Conservation (phyloP, 1,284 basidiomycete species). For the Apiotrichum domesticum region DNA sequence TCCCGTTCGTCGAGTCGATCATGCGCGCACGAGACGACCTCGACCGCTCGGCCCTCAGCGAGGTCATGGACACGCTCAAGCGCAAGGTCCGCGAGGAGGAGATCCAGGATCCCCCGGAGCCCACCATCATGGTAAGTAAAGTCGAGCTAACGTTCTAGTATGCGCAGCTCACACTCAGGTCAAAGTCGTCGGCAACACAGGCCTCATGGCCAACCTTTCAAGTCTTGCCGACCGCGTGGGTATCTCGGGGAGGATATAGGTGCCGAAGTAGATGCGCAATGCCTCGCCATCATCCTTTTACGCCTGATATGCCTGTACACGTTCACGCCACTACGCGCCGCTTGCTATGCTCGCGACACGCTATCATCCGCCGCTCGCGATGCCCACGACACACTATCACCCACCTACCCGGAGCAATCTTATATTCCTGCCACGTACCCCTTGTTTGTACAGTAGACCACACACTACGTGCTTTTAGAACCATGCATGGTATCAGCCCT, state of each 20-base stretch:
- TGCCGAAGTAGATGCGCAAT: no score
- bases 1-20: constrained; percentile 81
- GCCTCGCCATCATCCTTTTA: no score
- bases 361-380: no score
- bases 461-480: no score
- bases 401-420: no score
- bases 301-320: no score
- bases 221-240: constrained; percentile 20
- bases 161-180: constrained; percentile 22
- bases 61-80: constrained; percentile 90
- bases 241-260: not conserved
- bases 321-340: no score
- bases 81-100: constrained; percentile 86
- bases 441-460: no score
- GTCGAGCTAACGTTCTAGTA: not conserved
- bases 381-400: no score
- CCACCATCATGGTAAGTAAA: constrained; percentile 55
- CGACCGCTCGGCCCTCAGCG: constrained; percentile 75
- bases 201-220: constrained; percentile 32
- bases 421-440: no score
- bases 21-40: constrained; percentile 87
- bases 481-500: no score
- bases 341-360: no score
- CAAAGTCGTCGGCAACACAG: constrained; percentile 31
- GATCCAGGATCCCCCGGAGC: constrained; percentile 60